Percentiles rank a stretch among this genome's conserved stretches.
Conservation (phyloP, 1,139 yeast species). For the Saccharomyces hybrid region DNA sequence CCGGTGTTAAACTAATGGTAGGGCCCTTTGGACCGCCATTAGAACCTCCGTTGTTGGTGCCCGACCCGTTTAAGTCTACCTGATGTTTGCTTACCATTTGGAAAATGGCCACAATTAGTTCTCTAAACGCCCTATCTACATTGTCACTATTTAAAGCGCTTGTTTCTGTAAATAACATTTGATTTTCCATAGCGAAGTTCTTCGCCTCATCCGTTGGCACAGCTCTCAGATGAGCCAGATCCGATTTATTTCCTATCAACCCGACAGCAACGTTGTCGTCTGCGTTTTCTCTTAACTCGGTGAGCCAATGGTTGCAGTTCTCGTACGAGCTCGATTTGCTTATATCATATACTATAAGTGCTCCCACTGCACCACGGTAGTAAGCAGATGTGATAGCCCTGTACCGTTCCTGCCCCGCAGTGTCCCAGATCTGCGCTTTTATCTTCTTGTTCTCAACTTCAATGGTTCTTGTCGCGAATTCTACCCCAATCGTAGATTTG, state of each 20-base stretch:
- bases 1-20: conserved; percentile 87
- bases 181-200: conserved; percentile 90
- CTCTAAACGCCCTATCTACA: conserved; percentile 91
- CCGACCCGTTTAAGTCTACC: conserved; percentile 62
- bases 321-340: conserved; percentile 91
- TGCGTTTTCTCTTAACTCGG: conserved; percentile 92
- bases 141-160: conserved; percentile 92
- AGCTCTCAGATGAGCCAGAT: conserved; percentile 90
- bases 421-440: conserved; percentile 98
- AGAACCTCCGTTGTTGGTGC: conserved; percentile 31
- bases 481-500: conserved; percentile 94
- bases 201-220: conserved; percentile 98
- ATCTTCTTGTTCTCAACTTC: conserved; percentile 93
- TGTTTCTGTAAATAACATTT: conserved; percentile 90
- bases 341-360: conserved; percentile 90
- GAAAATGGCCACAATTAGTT: conserved; percentile 82
- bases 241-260: conserved; percentile 93
- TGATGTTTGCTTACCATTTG: conserved; percentile 86
- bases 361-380: conserved; percentile 98
- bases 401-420: conserved; percentile 98
- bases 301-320: conserved; percentile 90
- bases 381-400: conserved; percentile 97
- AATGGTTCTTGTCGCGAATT: conserved; percentile 93
- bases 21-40: conserved; percentile 53
- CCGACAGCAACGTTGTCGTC: conserved; percentile 96